These are phyloP conservation scores for Ailanthus altissimus DNA, from an alignment of 345 rosid species.

Conservation along the genomic window DNA sequence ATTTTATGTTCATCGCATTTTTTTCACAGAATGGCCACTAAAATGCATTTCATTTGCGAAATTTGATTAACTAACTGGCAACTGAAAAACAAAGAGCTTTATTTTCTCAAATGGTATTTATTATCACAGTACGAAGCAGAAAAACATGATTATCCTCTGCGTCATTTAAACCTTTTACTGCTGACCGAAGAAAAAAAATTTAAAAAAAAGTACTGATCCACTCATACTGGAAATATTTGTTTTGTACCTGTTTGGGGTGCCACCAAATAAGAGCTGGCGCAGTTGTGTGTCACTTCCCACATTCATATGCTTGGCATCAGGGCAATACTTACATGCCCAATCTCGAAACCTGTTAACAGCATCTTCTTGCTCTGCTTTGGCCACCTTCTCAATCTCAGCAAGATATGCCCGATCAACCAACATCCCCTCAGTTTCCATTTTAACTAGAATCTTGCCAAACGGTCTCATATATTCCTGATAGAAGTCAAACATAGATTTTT, in stretches of 20 bases:
- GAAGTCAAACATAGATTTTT: constrained; percentile 70
- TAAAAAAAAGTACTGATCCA: not conserved
- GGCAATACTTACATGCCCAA: constrained; percentile 89
- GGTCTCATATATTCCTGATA: constrained; percentile 77
- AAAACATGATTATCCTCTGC: constrained; percentile 3
- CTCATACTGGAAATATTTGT: not conserved
- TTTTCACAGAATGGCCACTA: not conserved
- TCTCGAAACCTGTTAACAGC: constrained; percentile 72
- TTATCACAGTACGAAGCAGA: not conserved
- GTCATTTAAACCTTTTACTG: not conserved
- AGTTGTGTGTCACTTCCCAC: constrained; percentile 91
- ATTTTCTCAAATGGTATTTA: not conserved
- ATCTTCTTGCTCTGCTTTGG: constrained; percentile 72
- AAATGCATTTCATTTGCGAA: not conserved
- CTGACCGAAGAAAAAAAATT: not conserved
- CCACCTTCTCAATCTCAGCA: constrained; percentile 80
- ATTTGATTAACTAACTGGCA: not conserved
- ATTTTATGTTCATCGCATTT: not conserved
- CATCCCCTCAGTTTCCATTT: constrained; percentile 93
- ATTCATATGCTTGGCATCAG: constrained; percentile 86
- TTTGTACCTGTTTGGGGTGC: constrained; percentile 62
- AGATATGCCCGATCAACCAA: constrained; percentile 81
- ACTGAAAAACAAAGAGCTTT: not conserved
- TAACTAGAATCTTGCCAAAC: constrained; percentile 84
- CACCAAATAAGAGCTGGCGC: constrained; percentile 85